Evolutionary conservation across 2,329 filamentous ascomycete species (phyloP).

Genomic region (Tolypocladium endophyticum): DNA sequence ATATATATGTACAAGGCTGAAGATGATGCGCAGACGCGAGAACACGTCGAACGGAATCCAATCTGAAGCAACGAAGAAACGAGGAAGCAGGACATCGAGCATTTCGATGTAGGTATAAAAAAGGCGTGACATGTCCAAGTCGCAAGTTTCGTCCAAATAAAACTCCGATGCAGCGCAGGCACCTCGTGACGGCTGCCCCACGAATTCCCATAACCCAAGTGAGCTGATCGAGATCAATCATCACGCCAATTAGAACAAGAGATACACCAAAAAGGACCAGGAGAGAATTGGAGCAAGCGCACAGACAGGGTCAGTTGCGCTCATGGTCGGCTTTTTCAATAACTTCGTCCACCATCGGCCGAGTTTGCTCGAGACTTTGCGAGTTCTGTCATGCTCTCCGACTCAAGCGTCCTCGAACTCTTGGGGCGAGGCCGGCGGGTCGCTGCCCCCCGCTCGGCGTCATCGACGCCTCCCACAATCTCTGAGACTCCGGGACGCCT

Average conservation of each 20-base stretch:
- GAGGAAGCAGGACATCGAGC: not conserved
- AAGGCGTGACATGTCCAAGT: not conserved
- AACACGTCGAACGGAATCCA: not conserved
- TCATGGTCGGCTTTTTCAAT: not conserved
- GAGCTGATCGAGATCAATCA: not conserved
- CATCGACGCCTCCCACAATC: slow-evolving; percentile 16
- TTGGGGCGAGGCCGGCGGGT: slow-evolving; percentile 10
- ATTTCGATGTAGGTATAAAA: not conserved
- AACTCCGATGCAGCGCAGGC: not conserved
- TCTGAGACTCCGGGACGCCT: slow-evolving; percentile 22
- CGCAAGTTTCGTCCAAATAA: not conserved
- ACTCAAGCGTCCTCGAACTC: slow-evolving; percentile 28
- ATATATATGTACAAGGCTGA: not conserved
- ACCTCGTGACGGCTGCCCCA: not conserved
- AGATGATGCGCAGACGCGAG: not conserved
- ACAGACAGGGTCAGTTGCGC: not conserved
- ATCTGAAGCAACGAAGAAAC: not conserved
- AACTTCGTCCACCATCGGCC: slow-evolving; percentile 15
- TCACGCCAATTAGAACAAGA: not conserved
- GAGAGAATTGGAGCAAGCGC: not conserved
- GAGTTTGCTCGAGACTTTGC: slow-evolving; percentile 27
- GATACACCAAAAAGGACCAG: not conserved
- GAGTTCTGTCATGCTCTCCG: slow-evolving; percentile 41
- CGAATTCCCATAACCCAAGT: not conserved
- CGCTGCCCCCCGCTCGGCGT: slow-evolving; percentile 1